These are phyloP conservation scores for Chenopodium berlandieri DNA, from an alignment of 148 eudicot genomes.

Conservation along the genomic window DNA sequence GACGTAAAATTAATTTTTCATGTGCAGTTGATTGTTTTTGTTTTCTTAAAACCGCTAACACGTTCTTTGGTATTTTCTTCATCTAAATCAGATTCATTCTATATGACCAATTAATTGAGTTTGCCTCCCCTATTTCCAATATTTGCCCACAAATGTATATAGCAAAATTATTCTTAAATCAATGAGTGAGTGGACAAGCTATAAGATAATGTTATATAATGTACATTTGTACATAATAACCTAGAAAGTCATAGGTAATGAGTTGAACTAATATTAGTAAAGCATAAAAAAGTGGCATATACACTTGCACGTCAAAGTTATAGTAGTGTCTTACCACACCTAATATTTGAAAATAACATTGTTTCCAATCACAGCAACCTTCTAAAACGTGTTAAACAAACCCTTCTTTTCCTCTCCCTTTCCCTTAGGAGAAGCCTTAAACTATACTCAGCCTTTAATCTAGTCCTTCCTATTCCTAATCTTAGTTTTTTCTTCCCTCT, in stretches of 20 bases:
- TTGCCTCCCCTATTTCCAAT: no score
- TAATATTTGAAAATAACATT: conserved; percentile 25
- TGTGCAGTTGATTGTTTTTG: no score
- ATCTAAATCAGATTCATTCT: no score
- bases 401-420: conserved; percentile 13
- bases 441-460: conserved; percentile 4
- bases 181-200: background rate
- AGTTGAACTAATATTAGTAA: background rate
- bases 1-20: no score
- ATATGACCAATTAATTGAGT: no score
- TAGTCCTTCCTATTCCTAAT: background rate
- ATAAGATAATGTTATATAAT: background rate
- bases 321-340: conserved; percentile 21
- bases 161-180: no score
- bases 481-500: background rate
- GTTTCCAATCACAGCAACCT: conserved; percentile 21
- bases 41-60: no score
- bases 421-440: conserved; percentile 19
- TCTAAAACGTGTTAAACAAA: conserved; percentile 24
- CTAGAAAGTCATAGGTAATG: background rate
- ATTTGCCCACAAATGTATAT: no score
- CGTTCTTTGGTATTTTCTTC: no score
- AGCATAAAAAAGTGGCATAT: background rate
- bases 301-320: conserved; percentile 22
- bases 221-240: no score